phyloP scores from a whole-genome alignment of 179 eudicot species.

The Nepenthes alata region DNA sequence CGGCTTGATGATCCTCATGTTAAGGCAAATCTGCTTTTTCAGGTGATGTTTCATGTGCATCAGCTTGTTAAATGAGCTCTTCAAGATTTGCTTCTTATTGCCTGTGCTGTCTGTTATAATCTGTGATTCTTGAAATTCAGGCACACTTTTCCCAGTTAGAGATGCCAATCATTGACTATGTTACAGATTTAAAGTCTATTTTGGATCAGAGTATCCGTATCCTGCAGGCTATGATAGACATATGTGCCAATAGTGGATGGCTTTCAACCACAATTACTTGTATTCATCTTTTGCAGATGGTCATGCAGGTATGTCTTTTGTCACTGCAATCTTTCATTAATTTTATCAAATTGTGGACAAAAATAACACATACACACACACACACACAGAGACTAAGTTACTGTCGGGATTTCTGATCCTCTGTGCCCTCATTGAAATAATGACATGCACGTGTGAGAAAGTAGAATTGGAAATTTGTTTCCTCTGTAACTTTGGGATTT shows the following conservation, averaged over 20 bases:
- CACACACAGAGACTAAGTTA: too few species aligned
- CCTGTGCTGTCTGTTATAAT: not conserved
- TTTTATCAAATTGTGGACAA: too few species aligned
- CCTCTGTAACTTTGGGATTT: too few species aligned
- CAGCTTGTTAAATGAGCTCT: not conserved
- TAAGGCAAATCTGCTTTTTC: slow-evolving; percentile 86
- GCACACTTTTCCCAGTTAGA: slow-evolving; percentile 94
- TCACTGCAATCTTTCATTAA: not conserved
- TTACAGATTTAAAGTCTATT: slow-evolving; percentile 89
- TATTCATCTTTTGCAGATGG: slow-evolving; percentile 96
- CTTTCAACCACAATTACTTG: slow-evolving; percentile 80
- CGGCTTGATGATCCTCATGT: slow-evolving; percentile 98
- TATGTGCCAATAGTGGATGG: slow-evolving; percentile 98
- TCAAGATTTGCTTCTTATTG: slow-evolving; percentile 2
- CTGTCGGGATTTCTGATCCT: too few species aligned
- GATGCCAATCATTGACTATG: slow-evolving; percentile 82
- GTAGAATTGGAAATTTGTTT: too few species aligned
- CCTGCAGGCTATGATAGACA: slow-evolving; percentile 95
- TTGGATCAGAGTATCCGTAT: slow-evolving; percentile 97
- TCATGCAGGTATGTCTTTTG: slow-evolving; percentile 76
- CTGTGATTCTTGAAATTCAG: slow-evolving; percentile 28
- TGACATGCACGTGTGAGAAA: too few species aligned
- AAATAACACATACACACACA: too few species aligned
- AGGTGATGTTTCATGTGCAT: slow-evolving; percentile 28
- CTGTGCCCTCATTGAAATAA: too few species aligned